Evolutionary conservation across 2,329 filamentous ascomycete species (phyloP).

Genomic region (Aureobasidium lini): DNA sequence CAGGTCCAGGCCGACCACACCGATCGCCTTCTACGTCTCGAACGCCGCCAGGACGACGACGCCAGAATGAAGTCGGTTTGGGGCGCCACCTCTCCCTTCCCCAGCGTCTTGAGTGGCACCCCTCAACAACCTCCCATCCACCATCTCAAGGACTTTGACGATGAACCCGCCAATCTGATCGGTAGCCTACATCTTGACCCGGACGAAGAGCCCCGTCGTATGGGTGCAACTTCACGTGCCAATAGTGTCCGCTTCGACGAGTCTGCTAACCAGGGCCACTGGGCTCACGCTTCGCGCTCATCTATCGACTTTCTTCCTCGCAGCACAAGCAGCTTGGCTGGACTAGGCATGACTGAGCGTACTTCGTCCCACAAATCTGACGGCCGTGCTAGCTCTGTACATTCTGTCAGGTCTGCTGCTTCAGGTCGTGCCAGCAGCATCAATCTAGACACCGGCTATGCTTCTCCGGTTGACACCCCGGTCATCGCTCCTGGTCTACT

Average conservation of each 20-base stretch:
- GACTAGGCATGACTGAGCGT: conserved; percentile 77
- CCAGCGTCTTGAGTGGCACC: conserved; percentile 72
- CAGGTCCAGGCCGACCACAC: conserved; percentile 53
- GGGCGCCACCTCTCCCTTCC: conserved; percentile 78
- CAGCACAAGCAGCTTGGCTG: conserved; percentile 64
- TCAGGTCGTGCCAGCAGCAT: conserved; percentile 83
- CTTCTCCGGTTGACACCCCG: conserved; percentile 63
- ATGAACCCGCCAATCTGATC: conserved; percentile 72
- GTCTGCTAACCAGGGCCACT: conserved; percentile 84
- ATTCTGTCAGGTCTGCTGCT: conserved; percentile 68
- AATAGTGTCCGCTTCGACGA: conserved; percentile 98
- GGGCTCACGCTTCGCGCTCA: conserved; percentile 73
- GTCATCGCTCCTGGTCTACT: conserved; percentile 77
- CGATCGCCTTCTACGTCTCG: conserved; percentile 53
- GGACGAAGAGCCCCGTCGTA: conserved; percentile 76
- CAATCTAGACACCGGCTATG: conserved; percentile 69
- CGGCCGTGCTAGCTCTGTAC: conserved; percentile 80
- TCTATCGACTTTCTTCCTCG: conserved; percentile 76
- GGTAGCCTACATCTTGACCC: conserved; percentile 76
- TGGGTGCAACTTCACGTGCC: conserved; percentile 81
- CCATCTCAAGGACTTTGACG: conserved; percentile 85
- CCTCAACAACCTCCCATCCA: conserved; percentile 75
- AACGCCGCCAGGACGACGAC: conserved; percentile 57
- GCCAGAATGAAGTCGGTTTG: conserved; percentile 73
- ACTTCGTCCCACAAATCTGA: conserved; percentile 93